Evolutionary conservation across 2,329 filamentous ascomycete genomes (phyloP).

Genomic region (Teratosphaeria pseudoeucalypti): DNA sequence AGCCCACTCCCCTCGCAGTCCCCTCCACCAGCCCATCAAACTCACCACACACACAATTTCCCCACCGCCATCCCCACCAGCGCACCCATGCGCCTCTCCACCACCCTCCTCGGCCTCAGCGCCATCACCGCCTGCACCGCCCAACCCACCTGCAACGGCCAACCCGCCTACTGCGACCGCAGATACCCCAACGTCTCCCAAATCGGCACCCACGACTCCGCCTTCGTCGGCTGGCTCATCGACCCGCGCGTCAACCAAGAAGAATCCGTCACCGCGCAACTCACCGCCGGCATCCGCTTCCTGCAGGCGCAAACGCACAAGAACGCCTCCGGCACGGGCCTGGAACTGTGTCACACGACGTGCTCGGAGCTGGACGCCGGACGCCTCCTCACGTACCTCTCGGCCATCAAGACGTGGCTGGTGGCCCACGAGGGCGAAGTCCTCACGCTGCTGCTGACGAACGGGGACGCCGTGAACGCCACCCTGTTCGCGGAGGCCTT

Average conservation of each 20-base stretch:
- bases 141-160: slow-evolving; percentile 45
- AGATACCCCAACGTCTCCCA: slow-evolving; percentile 52
- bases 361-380: slow-evolving; percentile 47
- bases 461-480: slow-evolving; percentile 48
- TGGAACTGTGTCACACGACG: slow-evolving; percentile 55
- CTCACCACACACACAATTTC: no score
- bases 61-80: not conserved
- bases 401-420: slow-evolving; percentile 50
- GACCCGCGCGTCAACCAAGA: slow-evolving; percentile 37
- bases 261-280: slow-evolving; percentile 46
- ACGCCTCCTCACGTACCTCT: slow-evolving; percentile 45
- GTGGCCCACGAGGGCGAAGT: slow-evolving; percentile 67
- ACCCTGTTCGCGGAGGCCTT: slow-evolving; percentile 38
- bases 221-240: slow-evolving; percentile 53
- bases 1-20: no score
- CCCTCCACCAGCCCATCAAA: no score
- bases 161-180: slow-evolving; percentile 44
- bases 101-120: not conserved
- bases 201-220: slow-evolving; percentile 54
- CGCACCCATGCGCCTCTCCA: not conserved
- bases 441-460: slow-evolving; percentile 74
- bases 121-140: not conserved
- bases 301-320: slow-evolving; percentile 54
- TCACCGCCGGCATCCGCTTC: slow-evolving; percentile 53
- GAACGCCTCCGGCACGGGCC: slow-evolving; percentile 33